Conservation (phyloP, 352 stramenopile genomes). For the Vaucheria bursata region DNA sequence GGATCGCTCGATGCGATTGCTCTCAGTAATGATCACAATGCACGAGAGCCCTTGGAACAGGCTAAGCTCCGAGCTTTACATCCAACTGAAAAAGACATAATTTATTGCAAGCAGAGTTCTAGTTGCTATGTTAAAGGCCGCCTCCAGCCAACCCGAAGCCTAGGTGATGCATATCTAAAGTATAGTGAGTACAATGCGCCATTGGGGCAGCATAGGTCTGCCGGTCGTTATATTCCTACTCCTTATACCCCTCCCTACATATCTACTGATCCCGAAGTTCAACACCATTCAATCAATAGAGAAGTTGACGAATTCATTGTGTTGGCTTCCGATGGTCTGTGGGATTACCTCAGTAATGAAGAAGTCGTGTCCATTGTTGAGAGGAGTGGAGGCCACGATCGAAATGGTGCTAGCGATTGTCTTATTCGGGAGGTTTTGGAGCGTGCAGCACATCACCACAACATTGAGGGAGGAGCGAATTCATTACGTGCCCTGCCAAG, state of each 20-base stretch:
- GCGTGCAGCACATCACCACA: constrained; percentile 27
- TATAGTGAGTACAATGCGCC: constrained; percentile 80
- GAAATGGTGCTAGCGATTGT: constrained; percentile 12
- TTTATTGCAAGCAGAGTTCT: constrained; percentile 64
- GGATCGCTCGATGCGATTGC: constrained; percentile 53
- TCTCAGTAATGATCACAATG: constrained; percentile 82
- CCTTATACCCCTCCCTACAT: constrained; percentile 86
- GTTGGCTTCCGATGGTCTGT: constrained; percentile 77
- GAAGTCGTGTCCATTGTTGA: constrained; percentile 77
- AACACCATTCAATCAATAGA: constrained; percentile 35
- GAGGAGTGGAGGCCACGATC: constrained; percentile 47
- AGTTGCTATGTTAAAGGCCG: constrained; percentile 84
- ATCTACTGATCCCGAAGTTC: constrained; percentile 69
- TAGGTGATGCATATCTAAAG: constrained; percentile 85
- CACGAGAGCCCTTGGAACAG: constrained; percentile 71
- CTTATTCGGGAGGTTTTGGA: constrained; percentile 41
- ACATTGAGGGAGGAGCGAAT: constrained; percentile 57
- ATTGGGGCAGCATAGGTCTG: constrained; percentile 61
- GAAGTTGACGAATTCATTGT: constrained; percentile 75
- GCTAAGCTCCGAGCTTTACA: constrained; percentile 70
- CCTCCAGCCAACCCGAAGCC: constrained; percentile 64
- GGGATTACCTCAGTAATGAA: constrained; percentile 82
- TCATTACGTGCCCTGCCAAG: constrained; percentile 66
- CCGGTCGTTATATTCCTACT: constrained; percentile 68
- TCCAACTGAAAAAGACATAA: constrained; percentile 72